Evolutionary conservation across 2,329 filamentous ascomycete species (phyloP), one percentile per base, ranked within the genome.

Genomic region (Nemania bipapillata): DNA sequence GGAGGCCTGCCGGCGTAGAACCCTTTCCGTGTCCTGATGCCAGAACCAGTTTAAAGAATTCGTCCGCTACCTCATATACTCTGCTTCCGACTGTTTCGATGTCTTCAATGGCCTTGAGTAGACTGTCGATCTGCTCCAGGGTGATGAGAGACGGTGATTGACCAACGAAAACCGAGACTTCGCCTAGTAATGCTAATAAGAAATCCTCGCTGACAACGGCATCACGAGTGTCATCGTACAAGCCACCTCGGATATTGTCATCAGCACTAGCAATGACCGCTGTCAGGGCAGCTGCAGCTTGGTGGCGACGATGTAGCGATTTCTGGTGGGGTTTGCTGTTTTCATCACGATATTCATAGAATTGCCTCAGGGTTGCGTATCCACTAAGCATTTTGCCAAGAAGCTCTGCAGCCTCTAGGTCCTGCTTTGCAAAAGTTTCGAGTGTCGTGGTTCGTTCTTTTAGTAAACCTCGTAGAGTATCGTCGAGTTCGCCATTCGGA

Each of bases 171-270:
- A 93, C 87, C 3, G 95, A 87, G 0, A 91, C 89, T 81, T 98
- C 95, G 59, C 93, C 94, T 1, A 98, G 86, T 15, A 98, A 84
- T 2, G 91, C 89, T 8, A 97, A 84, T 24, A 98, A 81, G 60
- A 94, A 94, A 74, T 98, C 95, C 70, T 96, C 92, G 74, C 92
- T 92, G 20, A 97, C 91, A 6, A 97, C 93, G 0, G 92, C 90
- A 76, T 94, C 92, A 12, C 92, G 88, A 20, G 88, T 87, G 26
- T 90, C 89, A 77, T 98, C 94, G 78, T 94, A 97, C 1, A 97
- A 84, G 0, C 95, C 95, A 63, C 95, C 95, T 65, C 92, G 92
- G 74, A 98, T 97, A 77, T 93, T 95, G 79, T 97, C 94, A 65
- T 92, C 91, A 1, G 95, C 91, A 77, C 92, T 96, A 62, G 90